phyloP scores from a whole-genome alignment of 371 early-diverging fungal genomes.

The Mucor saturninus region DNA sequence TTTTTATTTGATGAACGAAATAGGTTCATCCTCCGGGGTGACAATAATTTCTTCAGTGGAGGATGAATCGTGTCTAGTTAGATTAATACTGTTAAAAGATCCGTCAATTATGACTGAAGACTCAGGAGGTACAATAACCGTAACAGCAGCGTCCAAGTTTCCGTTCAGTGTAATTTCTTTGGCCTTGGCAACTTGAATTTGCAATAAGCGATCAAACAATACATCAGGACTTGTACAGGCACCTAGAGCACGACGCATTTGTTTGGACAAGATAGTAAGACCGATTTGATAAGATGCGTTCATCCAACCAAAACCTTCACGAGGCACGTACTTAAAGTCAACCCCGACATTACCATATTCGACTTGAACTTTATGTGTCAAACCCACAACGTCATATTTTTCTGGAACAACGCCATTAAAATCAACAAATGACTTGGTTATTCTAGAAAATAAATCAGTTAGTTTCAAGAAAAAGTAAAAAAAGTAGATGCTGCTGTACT shows the following conservation, averaged over 20 bases:
- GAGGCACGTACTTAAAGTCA: conserved; percentile 93
- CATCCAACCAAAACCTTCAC: conserved; percentile 99
- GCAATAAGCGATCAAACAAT: conserved; percentile 54
- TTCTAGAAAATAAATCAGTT: conserved; percentile 36
- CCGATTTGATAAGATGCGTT: conserved; percentile 92
- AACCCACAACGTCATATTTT: conserved; percentile 92
- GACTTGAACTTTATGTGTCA: conserved; percentile 91
- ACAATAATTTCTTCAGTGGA: too few species aligned
- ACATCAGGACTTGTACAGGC: conserved; percentile 78
- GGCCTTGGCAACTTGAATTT: conserved; percentile 30
- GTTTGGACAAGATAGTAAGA: conserved; percentile 69
- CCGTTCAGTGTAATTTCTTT: conserved; percentile 40
- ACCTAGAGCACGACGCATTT: conserved; percentile 82
- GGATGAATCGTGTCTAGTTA: background rate
- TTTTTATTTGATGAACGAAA: too few species aligned
- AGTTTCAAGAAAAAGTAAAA: conserved; percentile 1
- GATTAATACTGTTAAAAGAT: conserved; percentile 4
- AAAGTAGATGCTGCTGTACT: background rate
- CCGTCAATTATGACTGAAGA: conserved; percentile 1
- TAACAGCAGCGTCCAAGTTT: conserved; percentile 37
- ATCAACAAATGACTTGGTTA: conserved; percentile 94
- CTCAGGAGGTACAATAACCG: conserved; percentile 22
- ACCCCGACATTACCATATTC: conserved; percentile 96
- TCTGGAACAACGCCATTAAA: conserved; percentile 98
- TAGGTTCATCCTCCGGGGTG: too few species aligned